These are phyloP conservation scores for Urostyla sp. DNA, from an alignment of 73 alveolate genomes.

Conservation along the genomic window DNA sequence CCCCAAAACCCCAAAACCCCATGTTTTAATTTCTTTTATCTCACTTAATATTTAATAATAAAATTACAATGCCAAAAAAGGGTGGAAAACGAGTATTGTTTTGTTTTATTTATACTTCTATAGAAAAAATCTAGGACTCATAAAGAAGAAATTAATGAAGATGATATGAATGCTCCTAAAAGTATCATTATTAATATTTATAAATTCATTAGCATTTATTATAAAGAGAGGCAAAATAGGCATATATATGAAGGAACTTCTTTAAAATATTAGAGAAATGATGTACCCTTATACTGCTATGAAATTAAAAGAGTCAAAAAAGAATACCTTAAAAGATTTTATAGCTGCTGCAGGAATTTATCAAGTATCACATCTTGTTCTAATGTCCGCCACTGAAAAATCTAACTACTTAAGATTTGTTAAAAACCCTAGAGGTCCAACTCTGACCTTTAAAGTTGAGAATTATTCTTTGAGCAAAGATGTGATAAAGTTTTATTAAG, in stretches of 20 bases:
- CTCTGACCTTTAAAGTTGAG: slow-evolving; percentile 86
- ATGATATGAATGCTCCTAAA: slow-evolving; percentile 65
- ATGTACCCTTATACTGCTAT: slow-evolving; percentile 93
- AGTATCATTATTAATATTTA: not conserved
- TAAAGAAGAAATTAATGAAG: slow-evolving; percentile 83
- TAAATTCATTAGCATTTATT: slow-evolving; percentile 73
- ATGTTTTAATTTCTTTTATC: not conserved
- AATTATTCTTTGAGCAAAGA: slow-evolving; percentile 84
- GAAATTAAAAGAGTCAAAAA: slow-evolving; percentile 81
- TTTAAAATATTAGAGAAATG: slow-evolving; percentile 78
- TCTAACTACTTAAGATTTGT: slow-evolving; percentile 84
- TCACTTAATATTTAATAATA: slow-evolving; percentile 37
- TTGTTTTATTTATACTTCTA: not conserved
- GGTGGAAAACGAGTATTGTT: slow-evolving; percentile 83
- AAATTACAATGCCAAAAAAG: slow-evolving; percentile 86
- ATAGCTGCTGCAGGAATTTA: slow-evolving; percentile 80
- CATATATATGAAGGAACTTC: slow-evolving; percentile 70
- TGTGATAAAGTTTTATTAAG: slow-evolving; percentile 67
- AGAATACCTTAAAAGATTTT: slow-evolving; percentile 87
- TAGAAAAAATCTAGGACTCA: slow-evolving; percentile 87
- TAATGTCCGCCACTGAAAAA: slow-evolving; percentile 85
- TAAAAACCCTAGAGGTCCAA: slow-evolving; percentile 95
- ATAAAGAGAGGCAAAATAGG: slow-evolving; percentile 91
- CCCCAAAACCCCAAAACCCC: no score
- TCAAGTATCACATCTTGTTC: slow-evolving; percentile 90